Evolutionary conservation across 805 yeast genomes (phyloP).

Genomic region (Isabelozyma gotoi): DNA sequence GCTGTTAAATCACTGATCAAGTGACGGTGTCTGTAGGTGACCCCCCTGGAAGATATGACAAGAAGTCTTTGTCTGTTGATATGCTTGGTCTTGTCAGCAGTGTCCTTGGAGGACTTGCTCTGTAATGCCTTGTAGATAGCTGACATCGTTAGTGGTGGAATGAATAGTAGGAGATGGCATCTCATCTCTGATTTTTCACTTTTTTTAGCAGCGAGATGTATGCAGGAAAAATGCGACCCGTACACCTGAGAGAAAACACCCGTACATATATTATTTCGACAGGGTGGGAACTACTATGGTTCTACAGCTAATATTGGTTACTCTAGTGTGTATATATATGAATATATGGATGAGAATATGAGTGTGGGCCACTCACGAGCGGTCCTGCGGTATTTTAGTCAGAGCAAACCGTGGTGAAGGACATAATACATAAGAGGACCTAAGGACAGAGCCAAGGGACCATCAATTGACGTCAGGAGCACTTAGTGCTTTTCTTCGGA

Average conservation of each 20-base stretch:
- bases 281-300: too few species aligned
- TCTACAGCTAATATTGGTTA: too few species aligned
- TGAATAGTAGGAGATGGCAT: not conserved
- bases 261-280: too few species aligned
- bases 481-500: slow-evolving; percentile 30
- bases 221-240: not conserved
- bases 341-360: not conserved
- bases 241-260: not conserved
- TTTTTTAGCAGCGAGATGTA: not conserved
- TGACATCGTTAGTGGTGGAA: slow-evolving; percentile 26
- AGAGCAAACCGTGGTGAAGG: too few species aligned
- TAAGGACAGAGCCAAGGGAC: too few species aligned
- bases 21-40: slow-evolving; percentile 94
- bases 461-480: too few species aligned
- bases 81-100: slow-evolving; percentile 51
- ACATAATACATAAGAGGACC: too few species aligned
- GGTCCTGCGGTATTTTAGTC: too few species aligned
- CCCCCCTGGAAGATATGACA: slow-evolving; percentile 90
- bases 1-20: slow-evolving; percentile 76
- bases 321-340: not conserved
- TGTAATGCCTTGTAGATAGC: slow-evolving; percentile 48
- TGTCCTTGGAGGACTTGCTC: slow-evolving; percentile 46
- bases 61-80: slow-evolving; percentile 86
- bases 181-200: not conserved
- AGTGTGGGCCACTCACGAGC: not conserved